A percentile compares a stretch with the other conserved stretches of the same genome.
phyloP scores from a whole-genome alignment of 106 monocot species.

The Dendrobium chrysotoxum region DNA sequence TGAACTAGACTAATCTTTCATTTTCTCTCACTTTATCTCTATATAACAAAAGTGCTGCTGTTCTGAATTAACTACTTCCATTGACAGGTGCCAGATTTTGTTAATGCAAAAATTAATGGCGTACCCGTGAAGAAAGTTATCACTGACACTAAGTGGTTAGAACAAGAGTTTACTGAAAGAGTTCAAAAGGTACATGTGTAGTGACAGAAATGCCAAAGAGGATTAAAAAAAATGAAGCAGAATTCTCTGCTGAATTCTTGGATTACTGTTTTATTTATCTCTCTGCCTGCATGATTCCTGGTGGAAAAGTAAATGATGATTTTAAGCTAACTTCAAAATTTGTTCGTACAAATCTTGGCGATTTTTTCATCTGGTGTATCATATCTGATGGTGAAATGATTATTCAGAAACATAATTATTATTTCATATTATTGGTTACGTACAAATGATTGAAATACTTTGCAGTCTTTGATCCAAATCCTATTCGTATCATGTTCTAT shows the following conservation, averaged over 20 bases:
- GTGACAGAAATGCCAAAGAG: neutral
- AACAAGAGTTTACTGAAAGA: conserved; percentile 76
- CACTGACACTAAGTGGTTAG: conserved; percentile 78
- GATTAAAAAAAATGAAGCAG: neutral
- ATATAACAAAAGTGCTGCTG: neutral
- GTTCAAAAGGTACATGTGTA: conserved; percentile 68
- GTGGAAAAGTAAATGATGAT: too few species aligned
- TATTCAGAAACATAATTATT: neutral
- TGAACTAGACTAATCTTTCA: neutral
- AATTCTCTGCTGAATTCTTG: too few species aligned
- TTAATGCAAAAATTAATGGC: conserved; percentile 93
- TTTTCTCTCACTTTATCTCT: neutral
- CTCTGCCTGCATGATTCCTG: too few species aligned
- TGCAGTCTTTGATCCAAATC: neutral
- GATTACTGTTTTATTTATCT: too few species aligned
- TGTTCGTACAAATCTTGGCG: too few species aligned
- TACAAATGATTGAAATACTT: neutral
- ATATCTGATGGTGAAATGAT: neutral
- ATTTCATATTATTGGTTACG: neutral
- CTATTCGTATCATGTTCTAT: neutral
- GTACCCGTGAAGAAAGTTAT: conserved; percentile 86
- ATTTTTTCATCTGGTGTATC: too few species aligned
- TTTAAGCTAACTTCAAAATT: too few species aligned
- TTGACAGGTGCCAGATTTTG: conserved; percentile 91
- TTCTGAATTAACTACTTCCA: conserved; percentile 4